Evolutionary conservation across 768 basidiomycete species (phyloP), one percentile per base, ranked within the genome.

Genomic region (Kwoniella europaea): DNA sequence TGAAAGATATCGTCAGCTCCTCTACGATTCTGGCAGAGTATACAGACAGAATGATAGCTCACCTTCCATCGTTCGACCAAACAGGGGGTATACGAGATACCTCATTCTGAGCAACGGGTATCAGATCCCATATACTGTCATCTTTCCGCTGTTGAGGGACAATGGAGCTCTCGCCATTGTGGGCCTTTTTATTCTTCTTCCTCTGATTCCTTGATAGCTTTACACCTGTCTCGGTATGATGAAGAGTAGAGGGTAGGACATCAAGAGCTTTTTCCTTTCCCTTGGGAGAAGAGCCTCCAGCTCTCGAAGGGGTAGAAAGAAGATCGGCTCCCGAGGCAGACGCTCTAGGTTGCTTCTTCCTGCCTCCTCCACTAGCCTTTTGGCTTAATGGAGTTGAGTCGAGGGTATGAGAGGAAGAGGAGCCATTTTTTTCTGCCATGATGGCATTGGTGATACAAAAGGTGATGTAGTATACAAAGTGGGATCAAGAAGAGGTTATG

Each of bases 21-120:
- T 22, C 67, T 12, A 44, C 22, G 53, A 29, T n/a, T 62, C 63
- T 75, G 57, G 77, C 65, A 22, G 67, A 43, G 20, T 2, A 35
- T 43, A 20, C 27, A 18, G 18, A 15, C 10, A 10, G 12, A n/a
- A 10, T 53, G 24, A 57, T 41, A 42, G 59, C 84, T 81, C 71
- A 94, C 94, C 89, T 90, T 84, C 92, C 92, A 84, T 98, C 94
- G 82, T 87, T 91, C 35, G 93, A 93, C 83, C 94, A 94, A 72
- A 94, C 85, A 46, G 92, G 90, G 5, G 92, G 88, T 62, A 79
- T 69, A 0, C 65, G 42, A 13, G 76, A 79, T 1, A 76, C 69
- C 60, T 77, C 70, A 56, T 74, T 78, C 59, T 78, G 76, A 50
- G 78, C 80, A 7, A 83, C 57, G 20, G 79, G 72, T 10, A 78